phyloP scores from a whole-genome alignment of 75 land plant species.

The Larix kaempferi region DNA sequence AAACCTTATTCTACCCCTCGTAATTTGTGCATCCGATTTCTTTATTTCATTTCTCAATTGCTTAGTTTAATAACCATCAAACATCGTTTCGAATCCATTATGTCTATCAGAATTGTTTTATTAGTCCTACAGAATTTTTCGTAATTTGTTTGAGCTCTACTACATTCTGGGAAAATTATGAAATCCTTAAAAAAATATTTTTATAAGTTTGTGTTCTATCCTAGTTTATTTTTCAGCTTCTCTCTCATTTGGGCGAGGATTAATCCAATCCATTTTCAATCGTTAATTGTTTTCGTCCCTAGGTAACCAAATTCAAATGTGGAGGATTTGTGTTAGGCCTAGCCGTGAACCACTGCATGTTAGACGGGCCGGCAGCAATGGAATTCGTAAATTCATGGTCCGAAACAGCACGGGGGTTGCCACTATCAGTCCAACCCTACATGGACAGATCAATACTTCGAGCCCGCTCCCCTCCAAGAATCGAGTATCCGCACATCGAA shows the following conservation, averaged over 20 bases:
- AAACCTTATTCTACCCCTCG: background rate
- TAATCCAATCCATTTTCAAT: no score
- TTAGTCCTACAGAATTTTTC: no score
- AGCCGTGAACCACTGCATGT: slow-evolving; percentile 45
- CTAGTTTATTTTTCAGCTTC: no score
- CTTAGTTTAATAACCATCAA: no score
- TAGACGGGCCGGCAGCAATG: slow-evolving; percentile 53
- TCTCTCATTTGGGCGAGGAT: no score
- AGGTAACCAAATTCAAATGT: slow-evolving; percentile 57
- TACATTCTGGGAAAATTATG: no score
- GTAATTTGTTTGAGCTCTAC: no score
- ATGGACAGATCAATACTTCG: slow-evolving; percentile 29
- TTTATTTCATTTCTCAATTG: no score
- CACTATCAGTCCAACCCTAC: slow-evolving; percentile 19
- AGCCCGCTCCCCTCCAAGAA: slow-evolving; percentile 23
- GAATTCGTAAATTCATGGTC: slow-evolving; percentile 52
- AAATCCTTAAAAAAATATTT: no score
- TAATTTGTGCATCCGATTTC: background rate
- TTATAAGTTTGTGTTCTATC: no score
- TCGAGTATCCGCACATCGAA: slow-evolving; percentile 33
- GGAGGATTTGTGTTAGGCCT: slow-evolving; percentile 57
- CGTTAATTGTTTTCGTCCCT: background rate
- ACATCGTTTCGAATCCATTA: no score
- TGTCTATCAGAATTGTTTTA: no score
- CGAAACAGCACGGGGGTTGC: slow-evolving; percentile 41